phyloP scores from a whole-genome alignment of 1,284 basidiomycete genomes.

The Ustilago curta region DNA sequence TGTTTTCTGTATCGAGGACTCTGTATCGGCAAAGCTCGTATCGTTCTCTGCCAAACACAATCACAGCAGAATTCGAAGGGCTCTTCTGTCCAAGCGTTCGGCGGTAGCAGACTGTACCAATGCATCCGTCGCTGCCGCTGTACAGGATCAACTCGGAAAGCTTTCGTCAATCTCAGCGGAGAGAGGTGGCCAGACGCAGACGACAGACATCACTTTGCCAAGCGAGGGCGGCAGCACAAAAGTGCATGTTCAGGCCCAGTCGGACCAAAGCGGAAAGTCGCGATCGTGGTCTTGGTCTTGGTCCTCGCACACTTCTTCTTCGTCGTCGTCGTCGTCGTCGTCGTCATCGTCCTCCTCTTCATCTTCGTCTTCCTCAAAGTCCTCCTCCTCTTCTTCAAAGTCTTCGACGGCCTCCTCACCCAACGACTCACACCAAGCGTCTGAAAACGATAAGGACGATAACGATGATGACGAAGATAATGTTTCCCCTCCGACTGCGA shows the following conservation, averaged over 20 bases:
- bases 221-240: not conserved
- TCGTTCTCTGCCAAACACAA: not conserved
- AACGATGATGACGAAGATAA: not conserved
- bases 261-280: constrained; percentile 10
- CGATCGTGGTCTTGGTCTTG: constrained; percentile 38
- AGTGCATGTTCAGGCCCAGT: constrained; percentile 22
- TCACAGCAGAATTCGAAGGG: constrained; percentile 6
- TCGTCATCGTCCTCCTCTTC: not conserved
- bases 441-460: not conserved
- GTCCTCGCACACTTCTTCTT: constrained; percentile 29
- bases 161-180: constrained; percentile 17
- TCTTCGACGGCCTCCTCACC: not conserved
- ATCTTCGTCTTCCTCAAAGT: not conserved
- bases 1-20: not conserved
- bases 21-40: constrained; percentile 10
- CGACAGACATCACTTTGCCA: constrained; percentile 3
- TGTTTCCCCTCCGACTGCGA: no score
- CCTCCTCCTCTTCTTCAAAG: constrained; percentile 7
- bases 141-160: constrained; percentile 20
- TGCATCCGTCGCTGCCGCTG: not conserved
- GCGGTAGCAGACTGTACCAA: constrained; percentile 10
- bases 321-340: constrained; percentile 14
- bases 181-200: constrained; percentile 13
- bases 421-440: not conserved
- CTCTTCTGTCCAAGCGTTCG: constrained; percentile 12